These are phyloP conservation scores for Magnolia officinalis DNA, from an alignment of 164 flowering plant genomes.

Conservation along the genomic window DNA sequence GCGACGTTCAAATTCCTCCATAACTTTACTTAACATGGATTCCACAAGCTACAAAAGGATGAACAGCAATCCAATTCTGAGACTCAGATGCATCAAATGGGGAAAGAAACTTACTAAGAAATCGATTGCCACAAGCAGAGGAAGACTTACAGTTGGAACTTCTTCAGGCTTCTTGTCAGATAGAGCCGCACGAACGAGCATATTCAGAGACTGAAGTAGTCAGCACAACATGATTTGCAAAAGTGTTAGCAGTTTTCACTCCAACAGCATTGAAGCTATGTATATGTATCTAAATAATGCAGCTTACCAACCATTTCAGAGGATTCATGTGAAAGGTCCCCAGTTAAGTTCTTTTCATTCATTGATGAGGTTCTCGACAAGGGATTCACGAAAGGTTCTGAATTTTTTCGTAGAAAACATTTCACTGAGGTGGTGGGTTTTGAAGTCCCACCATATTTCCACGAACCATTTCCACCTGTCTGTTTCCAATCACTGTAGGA, in stretches of 20 bases:
- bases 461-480: slow-evolving; percentile 63
- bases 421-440: slow-evolving; percentile 53
- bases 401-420: slow-evolving; percentile 66
- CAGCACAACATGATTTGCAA: slow-evolving; percentile 34
- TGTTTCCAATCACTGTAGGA: slow-evolving; percentile 89
- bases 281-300: slow-evolving; percentile 8
- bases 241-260: slow-evolving; percentile 14
- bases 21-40: slow-evolving; percentile 65
- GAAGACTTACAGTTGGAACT: slow-evolving; percentile 64
- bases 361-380: slow-evolving; percentile 55
- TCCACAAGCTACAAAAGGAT: slow-evolving; percentile 63
- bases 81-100: neutral
- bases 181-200: slow-evolving; percentile 68
- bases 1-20: slow-evolving; percentile 78
- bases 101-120: neutral
- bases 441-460: slow-evolving; percentile 79
- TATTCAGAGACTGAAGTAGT: slow-evolving; percentile 41
- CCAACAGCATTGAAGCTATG: neutral
- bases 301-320: slow-evolving; percentile 65
- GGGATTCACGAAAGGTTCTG: slow-evolving; percentile 74
- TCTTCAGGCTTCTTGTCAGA: slow-evolving; percentile 89
- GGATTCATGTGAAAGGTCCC: slow-evolving; percentile 31
- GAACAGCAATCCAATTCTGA: neutral
- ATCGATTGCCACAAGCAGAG: slow-evolving; percentile 2
- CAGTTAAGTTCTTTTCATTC: slow-evolving; percentile 38